These are phyloP conservation scores for Candida tetrigidarum DNA, from an alignment of 1,139 yeast genomes.

Conservation along the genomic window DNA sequence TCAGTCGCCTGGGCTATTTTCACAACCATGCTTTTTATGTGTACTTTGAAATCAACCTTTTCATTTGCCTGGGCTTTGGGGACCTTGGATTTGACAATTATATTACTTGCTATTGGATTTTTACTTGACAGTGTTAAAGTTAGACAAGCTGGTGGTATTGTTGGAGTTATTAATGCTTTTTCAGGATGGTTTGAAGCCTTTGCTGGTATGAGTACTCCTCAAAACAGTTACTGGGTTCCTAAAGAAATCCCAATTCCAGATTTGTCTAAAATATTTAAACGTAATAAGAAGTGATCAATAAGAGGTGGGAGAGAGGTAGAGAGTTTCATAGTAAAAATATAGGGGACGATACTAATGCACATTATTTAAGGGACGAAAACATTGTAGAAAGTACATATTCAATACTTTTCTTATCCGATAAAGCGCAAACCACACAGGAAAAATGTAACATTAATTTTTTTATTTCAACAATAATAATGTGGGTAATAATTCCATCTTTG, in stretches of 20 bases:
- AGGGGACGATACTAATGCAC: too few relatives aligned
- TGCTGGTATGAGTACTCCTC: constrained; percentile 32
- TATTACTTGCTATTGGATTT: constrained; percentile 58
- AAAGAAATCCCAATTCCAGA: constrained; percentile 21
- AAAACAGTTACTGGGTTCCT: constrained; percentile 33
- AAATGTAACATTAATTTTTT: too few relatives aligned
- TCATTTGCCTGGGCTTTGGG: constrained; percentile 59
- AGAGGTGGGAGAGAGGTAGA: neutral
- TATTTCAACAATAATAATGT: too few relatives aligned
- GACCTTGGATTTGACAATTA: constrained; percentile 55
- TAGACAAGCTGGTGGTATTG: constrained; percentile 69
- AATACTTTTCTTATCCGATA: too few relatives aligned
- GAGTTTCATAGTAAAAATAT: too few relatives aligned
- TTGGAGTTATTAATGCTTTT: constrained; percentile 61
- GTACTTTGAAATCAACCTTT: constrained; percentile 66
- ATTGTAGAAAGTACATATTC: too few relatives aligned
- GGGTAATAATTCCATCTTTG: too few relatives aligned
- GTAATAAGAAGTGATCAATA: neutral
- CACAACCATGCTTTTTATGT: constrained; percentile 58
- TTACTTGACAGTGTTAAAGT: constrained; percentile 48
- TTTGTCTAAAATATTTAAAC: constrained; percentile 3
- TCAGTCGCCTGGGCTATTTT: constrained; percentile 66
- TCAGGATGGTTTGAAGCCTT: constrained; percentile 60
- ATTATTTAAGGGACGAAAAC: neutral
- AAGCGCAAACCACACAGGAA: too few relatives aligned